phyloP scores from a whole-genome alignment of 2,329 filamentous ascomycete genomes.

The Aspergillus oerlinghausenensis region DNA sequence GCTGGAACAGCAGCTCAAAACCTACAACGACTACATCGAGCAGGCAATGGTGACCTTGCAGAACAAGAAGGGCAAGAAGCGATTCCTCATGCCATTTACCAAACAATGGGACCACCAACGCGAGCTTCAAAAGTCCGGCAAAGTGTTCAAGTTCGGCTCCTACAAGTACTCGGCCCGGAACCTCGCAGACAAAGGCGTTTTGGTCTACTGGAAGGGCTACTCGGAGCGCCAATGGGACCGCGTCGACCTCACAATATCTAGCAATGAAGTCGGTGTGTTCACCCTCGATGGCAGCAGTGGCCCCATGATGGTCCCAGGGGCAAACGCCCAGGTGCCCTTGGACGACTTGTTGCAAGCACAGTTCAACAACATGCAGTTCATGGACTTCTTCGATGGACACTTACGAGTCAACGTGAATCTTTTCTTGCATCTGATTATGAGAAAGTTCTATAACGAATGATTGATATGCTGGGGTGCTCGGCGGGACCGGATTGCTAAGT shows the following conservation, averaged over 20 bases:
- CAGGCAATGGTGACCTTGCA: constrained; percentile 96
- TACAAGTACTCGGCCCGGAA: constrained; percentile 94
- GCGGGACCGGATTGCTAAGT: neutral
- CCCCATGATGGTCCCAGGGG: constrained; percentile 92
- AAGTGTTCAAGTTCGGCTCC: constrained; percentile 93
- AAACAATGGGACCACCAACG: constrained; percentile 98
- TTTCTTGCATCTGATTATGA: constrained; percentile 93
- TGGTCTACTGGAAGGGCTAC: constrained; percentile 87
- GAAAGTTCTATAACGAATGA: constrained; percentile 81
- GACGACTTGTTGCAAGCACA: constrained; percentile 94
- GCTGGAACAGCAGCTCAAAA: constrained; percentile 91
- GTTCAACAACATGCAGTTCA: constrained; percentile 94
- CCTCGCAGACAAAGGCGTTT: constrained; percentile 86
- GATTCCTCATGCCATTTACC: constrained; percentile 92
- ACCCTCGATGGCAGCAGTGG: constrained; percentile 85
- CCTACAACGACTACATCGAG: constrained; percentile 98
- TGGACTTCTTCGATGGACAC: constrained; percentile 85
- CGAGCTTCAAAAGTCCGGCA: constrained; percentile 85
- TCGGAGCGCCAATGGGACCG: constrained; percentile 80
- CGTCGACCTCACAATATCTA: constrained; percentile 89
- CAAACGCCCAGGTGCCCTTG: constrained; percentile 79
- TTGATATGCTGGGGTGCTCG: neutral
- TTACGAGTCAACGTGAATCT: constrained; percentile 93
- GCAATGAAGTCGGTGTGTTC: constrained; percentile 91
- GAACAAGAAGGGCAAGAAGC: constrained; percentile 93